Conservation (phyloP, 768 basidiomycete genomes). For the Amanita molliuscula region DNA sequence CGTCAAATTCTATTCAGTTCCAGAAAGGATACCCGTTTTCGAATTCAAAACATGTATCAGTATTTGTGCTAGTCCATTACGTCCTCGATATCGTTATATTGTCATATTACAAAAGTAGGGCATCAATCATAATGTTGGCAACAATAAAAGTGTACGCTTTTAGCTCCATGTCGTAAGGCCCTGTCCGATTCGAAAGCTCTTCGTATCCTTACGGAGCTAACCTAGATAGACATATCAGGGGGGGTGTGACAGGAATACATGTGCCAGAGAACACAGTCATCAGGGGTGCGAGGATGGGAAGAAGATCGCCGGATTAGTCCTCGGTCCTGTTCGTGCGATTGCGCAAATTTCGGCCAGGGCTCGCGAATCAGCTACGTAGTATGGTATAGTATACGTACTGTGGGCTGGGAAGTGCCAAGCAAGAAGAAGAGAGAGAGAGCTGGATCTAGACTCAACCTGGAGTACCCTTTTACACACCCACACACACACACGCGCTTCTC, state of each 20-base stretch:
- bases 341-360: background rate
- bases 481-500: too few relatives aligned
- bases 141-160: background rate
- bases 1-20: background rate
- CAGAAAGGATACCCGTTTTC: background rate
- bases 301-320: conserved; percentile 2
- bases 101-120: background rate
- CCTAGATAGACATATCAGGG: conserved; percentile 4
- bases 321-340: conserved; percentile 1
- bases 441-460: too few relatives aligned
- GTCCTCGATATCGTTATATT: background rate
- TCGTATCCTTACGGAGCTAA: background rate
- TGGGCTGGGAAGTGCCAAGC: too few relatives aligned
- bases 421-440: too few relatives aligned
- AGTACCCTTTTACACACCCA: too few relatives aligned
- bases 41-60: conserved; percentile 5
- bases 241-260: background rate
- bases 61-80: background rate
- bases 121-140: background rate
- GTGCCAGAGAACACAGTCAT: background rate
- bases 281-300: background rate
- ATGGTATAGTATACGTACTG: too few relatives aligned
- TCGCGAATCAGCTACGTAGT: background rate
- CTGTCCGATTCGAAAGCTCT: background rate
- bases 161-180: background rate